Evolutionary conservation across 352 stramenopile species (phyloP), one percentile per base, ranked within the genome.

Genomic region (Globisporangium paddicum): DNA sequence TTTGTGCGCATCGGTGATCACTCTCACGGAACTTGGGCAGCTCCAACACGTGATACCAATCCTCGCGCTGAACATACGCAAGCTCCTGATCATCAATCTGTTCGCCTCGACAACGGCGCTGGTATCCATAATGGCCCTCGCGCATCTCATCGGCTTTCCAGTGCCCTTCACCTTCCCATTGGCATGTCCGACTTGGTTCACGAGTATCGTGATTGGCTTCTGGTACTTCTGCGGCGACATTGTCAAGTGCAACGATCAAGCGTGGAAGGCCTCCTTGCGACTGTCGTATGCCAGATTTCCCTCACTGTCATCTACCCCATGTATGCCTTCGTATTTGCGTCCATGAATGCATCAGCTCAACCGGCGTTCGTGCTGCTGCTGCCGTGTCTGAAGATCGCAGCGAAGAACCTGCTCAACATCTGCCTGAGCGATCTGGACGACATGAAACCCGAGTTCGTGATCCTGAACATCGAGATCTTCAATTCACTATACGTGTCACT

Each of bases 391-490:
- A 79, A 79, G 42, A 52, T 72, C 16, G 44, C 30, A 6, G 46
- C n/a, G 16, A 62, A 55, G 30, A 62, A 62, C 25, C 34, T 45
- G 44, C 45, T 62, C 44, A 54, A 23, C 44, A 47, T 19, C 42
- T 21, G 18, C 9, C n/a, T 55, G 16, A 13, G 5, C 42, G 44
- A 61, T 19, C n/a, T 48, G 25, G 55, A 71, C 46, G 69, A 77
- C 34, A 40, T 68, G 13, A 74, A 78, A 26, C 71, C 73, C 4
- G 71, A 86, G 56, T 63, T 63, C 0, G 69, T 82, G 4, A 70
- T 82, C 16, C 80, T 86, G 50, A 83, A 77, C 25, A 65, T 80
- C 3, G 72, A 86, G 40, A 66, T 83, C 40, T 86, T 82, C 49
- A 70, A 82, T 50, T 56, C 72, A 34, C 54, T 86, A 6, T 83